Base-by-base conservation (phyloP, 176 grass and related monocot species). In the Eremochloa ophiuroides region DNA sequence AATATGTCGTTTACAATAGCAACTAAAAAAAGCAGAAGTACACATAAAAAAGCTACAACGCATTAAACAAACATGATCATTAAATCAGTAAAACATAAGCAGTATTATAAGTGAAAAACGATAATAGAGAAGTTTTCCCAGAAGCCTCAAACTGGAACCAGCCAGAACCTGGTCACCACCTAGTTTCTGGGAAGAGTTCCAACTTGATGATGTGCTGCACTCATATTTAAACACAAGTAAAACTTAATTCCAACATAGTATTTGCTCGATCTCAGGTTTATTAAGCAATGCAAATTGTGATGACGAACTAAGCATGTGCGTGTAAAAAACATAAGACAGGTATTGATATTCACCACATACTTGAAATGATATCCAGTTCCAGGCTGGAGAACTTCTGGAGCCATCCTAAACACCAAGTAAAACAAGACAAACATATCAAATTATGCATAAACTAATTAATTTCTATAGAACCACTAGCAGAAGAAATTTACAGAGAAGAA, bases 371-470 rank as follows among this genome's bases (percentile, higher is more conserved):
- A 99, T 80, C 96, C 96, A 71, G 88, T 77, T 38, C 89, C 91
- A 71, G 93, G 96, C 46, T 99, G 96, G 50, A 99, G 87, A 42
- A 99, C 96, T 87, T 99, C 96, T 62, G 96, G 96, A 62, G 96
- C 89, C 96, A 99, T 99, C 96, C 96, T 99, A 91, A 25, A 82
- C 58, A 77, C 16, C 80, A 85, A 69, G 85, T 30, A 47, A 70
- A 62, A 35, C 25, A 9, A 3, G 27, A 73, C 31, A 63, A 86
- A 82, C 20, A 62, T 35, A 38, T 63, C 6, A 84, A 89, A 25
- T 44, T 15, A 23, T 44, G 53, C 17, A 13, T 41, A 70, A 0
- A 60, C 30, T 61, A 10, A 37, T 3, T 4, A 70, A 71, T 71
- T 47, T 18, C 33, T 51, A 22, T 16, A 62, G 30, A 39, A 59